phyloP scores from a whole-genome alignment of 345 rosid species.

The Gossypium anomalum region DNA sequence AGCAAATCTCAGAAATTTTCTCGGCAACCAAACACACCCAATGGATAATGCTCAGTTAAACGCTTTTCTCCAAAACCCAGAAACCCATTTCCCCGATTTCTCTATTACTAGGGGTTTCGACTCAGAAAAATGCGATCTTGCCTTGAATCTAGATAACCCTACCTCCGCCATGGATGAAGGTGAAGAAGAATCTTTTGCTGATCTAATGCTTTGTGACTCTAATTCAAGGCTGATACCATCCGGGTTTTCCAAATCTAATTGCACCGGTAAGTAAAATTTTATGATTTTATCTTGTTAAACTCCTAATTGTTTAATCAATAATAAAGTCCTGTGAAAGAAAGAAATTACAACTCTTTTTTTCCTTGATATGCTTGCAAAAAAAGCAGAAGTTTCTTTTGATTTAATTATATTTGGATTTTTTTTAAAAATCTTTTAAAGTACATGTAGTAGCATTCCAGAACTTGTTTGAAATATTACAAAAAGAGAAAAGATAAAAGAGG shows the following conservation, averaged over 20 bases:
- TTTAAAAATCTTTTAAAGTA: neutral
- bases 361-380: neutral
- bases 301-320: neutral
- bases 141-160: slow-evolving; percentile 31
- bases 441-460: neutral
- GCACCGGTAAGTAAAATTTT: slow-evolving; percentile 38
- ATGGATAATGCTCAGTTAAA: slow-evolving; percentile 44
- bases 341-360: neutral
- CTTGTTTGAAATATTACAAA: neutral
- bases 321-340: neutral
- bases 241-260: slow-evolving; percentile 50
- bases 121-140: slow-evolving; percentile 23
- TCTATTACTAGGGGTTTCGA: slow-evolving; percentile 29
- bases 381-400: neutral
- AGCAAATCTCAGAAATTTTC: slow-evolving; percentile 5
- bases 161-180: slow-evolving; percentile 34
- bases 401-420: neutral
- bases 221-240: slow-evolving; percentile 48
- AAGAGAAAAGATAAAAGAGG: neutral
- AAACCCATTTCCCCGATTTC: slow-evolving; percentile 12
- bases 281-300: neutral
- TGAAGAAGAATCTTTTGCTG: slow-evolving; percentile 34
- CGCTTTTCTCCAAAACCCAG: slow-evolving; percentile 19
- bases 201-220: slow-evolving; percentile 75
- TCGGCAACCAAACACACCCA: slow-evolving; percentile 7